Conservation (phyloP, 768 basidiomycete genomes). For the Saitozyma sp. region DNA sequence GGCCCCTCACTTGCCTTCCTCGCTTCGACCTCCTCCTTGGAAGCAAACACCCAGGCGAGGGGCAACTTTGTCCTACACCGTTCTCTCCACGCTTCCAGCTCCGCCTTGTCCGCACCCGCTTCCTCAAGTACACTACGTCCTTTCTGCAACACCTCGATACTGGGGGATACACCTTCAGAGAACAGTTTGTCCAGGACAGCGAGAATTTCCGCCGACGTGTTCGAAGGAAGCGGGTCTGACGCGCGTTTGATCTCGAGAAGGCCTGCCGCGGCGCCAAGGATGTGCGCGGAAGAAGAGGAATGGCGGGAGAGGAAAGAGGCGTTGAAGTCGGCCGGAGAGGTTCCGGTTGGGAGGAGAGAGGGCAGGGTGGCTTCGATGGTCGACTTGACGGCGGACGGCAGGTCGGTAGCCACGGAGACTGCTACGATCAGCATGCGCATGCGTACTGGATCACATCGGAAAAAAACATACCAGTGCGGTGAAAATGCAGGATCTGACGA, state of each 20-base stretch:
- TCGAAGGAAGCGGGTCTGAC: not conserved
- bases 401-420: slow-evolving; percentile 59
- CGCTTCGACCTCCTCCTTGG: slow-evolving; percentile 14
- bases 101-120: slow-evolving; percentile 5
- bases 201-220: slow-evolving; percentile 1
- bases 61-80: slow-evolving; percentile 17
- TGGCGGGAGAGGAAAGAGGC: slow-evolving; percentile 72
- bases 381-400: slow-evolving; percentile 58
- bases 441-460: not conserved
- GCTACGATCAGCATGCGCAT: slow-evolving; percentile 7
- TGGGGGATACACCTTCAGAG: slow-evolving; percentile 17
- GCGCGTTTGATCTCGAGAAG: slow-evolving; percentile 16
- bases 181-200: slow-evolving; percentile 18
- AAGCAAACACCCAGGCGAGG: slow-evolving; percentile 27
- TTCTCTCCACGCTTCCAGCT: slow-evolving; percentile 17
- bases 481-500: slow-evolving; percentile 67
- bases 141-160: slow-evolving; percentile 12
- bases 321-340: slow-evolving; percentile 69
- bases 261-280: slow-evolving; percentile 68
- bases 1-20: slow-evolving; percentile 5
- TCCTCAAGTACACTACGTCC: slow-evolving; percentile 18
- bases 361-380: slow-evolving; percentile 59
- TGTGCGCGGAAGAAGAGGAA: slow-evolving; percentile 58
- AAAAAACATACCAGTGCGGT: slow-evolving; percentile 58
- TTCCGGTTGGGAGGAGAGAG: slow-evolving; percentile 61